phyloP scores from a whole-genome alignment of 2,329 filamentous ascomycete genomes.

The Clarireedia paspali region DNA sequence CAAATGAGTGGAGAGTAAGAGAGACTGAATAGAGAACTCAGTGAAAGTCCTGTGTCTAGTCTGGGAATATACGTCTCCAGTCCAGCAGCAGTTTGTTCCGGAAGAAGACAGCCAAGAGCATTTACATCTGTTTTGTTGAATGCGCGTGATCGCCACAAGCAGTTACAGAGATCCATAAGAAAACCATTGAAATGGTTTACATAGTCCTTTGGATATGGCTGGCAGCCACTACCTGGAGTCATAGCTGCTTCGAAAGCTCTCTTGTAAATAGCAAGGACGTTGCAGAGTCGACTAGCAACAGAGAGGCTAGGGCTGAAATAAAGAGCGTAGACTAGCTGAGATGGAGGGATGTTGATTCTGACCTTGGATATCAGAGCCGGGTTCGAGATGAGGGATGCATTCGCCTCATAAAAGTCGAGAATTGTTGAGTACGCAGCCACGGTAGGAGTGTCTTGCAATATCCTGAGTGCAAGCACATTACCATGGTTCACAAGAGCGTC shows the following conservation, averaged over 20 bases:
- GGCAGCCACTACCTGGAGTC: conserved; percentile 31
- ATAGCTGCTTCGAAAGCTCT: conserved; percentile 61
- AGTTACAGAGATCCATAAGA: conserved; percentile 81
- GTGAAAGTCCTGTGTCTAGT: conserved; percentile 39
- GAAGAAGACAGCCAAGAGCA: conserved; percentile 45
- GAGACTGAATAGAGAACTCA: conserved; percentile 47
- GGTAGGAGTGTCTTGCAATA: conserved; percentile 46
- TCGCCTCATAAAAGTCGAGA: conserved; percentile 62
- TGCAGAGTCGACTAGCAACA: conserved; percentile 60
- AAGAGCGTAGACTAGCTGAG: conserved; percentile 61
- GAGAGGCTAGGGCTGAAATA: conserved; percentile 58
- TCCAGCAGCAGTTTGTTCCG: conserved; percentile 35
- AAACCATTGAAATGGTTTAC: conserved; percentile 73
- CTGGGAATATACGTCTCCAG: conserved; percentile 42
- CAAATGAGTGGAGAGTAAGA: conserved; percentile 52
- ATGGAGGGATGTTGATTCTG: conserved; percentile 60
- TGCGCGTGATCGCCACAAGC: conserved; percentile 68
- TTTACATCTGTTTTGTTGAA: conserved; percentile 59
- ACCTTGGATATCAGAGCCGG: conserved; percentile 44
- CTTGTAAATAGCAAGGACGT: conserved; percentile 66
- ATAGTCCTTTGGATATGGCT: conserved; percentile 47
- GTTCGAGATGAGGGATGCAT: conserved; percentile 48
- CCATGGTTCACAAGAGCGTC: conserved; percentile 40
- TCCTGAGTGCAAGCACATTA: conserved; percentile 49
- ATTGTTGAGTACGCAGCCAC: conserved; percentile 45